These are phyloP conservation scores for Eucalyptus curtisii DNA, from an alignment of 345 rosid species.

Conservation along the genomic window DNA sequence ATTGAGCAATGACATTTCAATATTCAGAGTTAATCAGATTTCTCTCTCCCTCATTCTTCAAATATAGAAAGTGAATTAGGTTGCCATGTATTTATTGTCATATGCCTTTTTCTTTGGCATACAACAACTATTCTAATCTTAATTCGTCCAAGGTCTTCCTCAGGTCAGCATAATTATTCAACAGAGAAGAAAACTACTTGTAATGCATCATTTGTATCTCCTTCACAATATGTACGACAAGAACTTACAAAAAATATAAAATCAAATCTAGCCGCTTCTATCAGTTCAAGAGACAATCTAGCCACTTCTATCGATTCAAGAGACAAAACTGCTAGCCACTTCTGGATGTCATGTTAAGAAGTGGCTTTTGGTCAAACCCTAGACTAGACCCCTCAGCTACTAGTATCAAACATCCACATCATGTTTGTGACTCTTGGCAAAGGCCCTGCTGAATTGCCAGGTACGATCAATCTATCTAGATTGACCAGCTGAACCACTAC, in stretches of 20 bases:
- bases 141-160: neutral
- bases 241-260: neutral
- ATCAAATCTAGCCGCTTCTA: neutral
- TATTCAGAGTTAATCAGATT: neutral
- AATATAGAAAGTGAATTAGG: neutral
- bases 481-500: neutral
- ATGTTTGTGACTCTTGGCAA: neutral
- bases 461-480: neutral
- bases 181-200: neutral
- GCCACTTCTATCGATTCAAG: neutral
- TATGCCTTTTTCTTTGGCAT: neutral
- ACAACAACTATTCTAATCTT: neutral
- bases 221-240: neutral
- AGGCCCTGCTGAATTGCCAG: neutral
- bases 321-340: neutral
- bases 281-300: neutral
- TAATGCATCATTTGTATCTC: neutral
- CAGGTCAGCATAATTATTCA: neutral
- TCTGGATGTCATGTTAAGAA: neutral
- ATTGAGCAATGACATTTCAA: neutral
- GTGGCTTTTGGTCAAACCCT: neutral
- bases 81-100: neutral
- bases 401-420: neutral
- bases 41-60: neutral
- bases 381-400: neutral